Conservation (phyloP, 805 yeast genomes). For the Allodekkera sacchari region DNA sequence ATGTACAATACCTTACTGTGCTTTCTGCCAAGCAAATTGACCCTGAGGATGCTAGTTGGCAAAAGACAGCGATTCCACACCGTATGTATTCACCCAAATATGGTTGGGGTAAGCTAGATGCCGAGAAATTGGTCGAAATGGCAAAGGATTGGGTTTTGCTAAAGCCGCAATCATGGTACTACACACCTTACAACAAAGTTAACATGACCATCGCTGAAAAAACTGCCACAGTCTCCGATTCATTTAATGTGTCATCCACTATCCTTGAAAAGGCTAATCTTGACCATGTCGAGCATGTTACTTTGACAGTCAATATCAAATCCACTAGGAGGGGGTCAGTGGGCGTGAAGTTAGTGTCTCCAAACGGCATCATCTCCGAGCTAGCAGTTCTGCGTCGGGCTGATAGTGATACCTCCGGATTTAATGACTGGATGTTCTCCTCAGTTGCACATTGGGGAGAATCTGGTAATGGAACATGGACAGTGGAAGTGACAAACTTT, state of each 20-base stretch:
- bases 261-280: constrained; percentile 50
- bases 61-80: constrained; percentile 52
- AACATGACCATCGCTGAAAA: constrained; percentile 15
- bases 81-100: constrained; percentile 73
- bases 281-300: constrained; percentile 75
- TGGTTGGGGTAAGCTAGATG: constrained; percentile 91
- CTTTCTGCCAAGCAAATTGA: constrained; percentile 62
- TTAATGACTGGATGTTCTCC: constrained; percentile 84
- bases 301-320: constrained; percentile 66
- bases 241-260: constrained; percentile 37
- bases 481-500: constrained; percentile 48
- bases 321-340: constrained; percentile 64
- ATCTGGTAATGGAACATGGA: constrained; percentile 75
- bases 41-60: constrained; percentile 65
- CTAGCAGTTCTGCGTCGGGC: constrained; percentile 59
- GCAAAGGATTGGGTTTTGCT: constrained; percentile 59
- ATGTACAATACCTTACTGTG: constrained; percentile 78
- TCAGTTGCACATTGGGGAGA: constrained; percentile 99
- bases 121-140: constrained; percentile 58
- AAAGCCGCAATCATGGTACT: constrained; percentile 86
- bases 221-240: constrained; percentile 23
- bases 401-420: constrained; percentile 55
- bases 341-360: constrained; percentile 59
- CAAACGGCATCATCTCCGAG: constrained; percentile 63
- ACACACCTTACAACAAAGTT: constrained; percentile 35